Percentiles rank a stretch among this genome's conserved stretches.
These are phyloP conservation scores for Dunaliella primolecta DNA, from an alignment of 139 green algal species.

Conservation along the genomic window DNA sequence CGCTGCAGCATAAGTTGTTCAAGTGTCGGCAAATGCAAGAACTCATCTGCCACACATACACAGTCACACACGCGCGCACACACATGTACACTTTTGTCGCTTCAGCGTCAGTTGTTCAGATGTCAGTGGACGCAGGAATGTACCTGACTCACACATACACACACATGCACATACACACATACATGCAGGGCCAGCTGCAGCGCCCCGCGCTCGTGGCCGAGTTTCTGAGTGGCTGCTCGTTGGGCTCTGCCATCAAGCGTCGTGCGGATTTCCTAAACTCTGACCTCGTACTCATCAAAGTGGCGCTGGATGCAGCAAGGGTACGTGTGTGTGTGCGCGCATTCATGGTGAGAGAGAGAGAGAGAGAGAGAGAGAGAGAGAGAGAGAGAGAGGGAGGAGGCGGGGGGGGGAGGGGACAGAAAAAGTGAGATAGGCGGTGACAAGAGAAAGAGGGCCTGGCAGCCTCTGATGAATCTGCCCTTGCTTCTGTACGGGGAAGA, in stretches of 20 bases:
- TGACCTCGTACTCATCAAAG: constrained; percentile 20
- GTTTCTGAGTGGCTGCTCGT: constrained; percentile 55
- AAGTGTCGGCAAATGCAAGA: no score
- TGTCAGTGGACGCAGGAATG: no score
- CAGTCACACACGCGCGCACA: background rate
- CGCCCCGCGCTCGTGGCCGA: constrained; percentile 65
- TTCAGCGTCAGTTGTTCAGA: no score
- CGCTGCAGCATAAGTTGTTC: no score
- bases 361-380: no score
- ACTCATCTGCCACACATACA: background rate
- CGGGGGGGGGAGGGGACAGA: no score
- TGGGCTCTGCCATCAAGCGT: constrained; percentile 49
- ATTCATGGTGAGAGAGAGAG: background rate
- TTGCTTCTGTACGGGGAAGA: no score
- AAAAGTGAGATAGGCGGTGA: no score
- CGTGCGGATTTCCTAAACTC: constrained; percentile 24
- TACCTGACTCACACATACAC: background rate
- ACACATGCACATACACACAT: background rate
- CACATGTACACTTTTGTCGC: no score
- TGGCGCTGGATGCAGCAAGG: constrained; percentile 29
- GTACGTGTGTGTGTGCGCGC: constrained; percentile 10
- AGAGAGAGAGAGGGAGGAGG: no score
- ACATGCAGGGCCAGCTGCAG: constrained; percentile 29
- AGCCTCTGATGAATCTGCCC: no score
- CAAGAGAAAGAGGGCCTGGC: no score